These are phyloP conservation scores for Coemansia sp. DNA, from an alignment of 192 early-diverging fungal species.

Conservation along the genomic window DNA sequence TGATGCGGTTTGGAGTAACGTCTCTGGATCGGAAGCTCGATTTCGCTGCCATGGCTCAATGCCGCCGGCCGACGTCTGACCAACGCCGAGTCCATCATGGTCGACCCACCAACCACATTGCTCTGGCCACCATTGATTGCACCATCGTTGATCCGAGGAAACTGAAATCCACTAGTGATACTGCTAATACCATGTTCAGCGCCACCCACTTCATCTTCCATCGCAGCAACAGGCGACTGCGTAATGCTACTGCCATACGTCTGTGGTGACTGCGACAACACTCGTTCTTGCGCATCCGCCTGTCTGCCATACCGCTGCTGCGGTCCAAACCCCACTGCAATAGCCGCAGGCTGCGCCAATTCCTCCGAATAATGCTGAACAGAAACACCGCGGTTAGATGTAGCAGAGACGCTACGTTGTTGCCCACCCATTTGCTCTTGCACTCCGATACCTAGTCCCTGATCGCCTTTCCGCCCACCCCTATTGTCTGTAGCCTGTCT, in stretches of 20 bases:
- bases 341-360: not conserved
- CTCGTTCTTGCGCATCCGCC: not conserved
- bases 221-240: not conserved
- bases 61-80: slow-evolving; percentile 36
- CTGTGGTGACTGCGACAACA: slow-evolving; percentile 1
- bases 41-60: slow-evolving; percentile 23
- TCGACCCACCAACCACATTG: not conserved
- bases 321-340: not conserved
- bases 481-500: not conserved
- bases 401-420: not conserved
- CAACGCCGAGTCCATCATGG: slow-evolving; percentile 25
- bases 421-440: not conserved
- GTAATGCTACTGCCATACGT: not conserved
- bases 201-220: not conserved
- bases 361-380: not conserved
- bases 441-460: not conserved
- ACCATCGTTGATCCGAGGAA: slow-evolving; percentile 20
- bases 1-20: slow-evolving; percentile 20
- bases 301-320: not conserved
- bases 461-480: not conserved
- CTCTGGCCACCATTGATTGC: slow-evolving; percentile 1
- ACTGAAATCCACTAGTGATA: slow-evolving; percentile 20
- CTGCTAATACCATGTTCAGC: slow-evolving; percentile 1
- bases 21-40: slow-evolving; percentile 29
- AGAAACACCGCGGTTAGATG: not conserved